Conservation (phyloP, 495 filamentous ascomycete genomes). For the Penicillium manginii region DNA sequence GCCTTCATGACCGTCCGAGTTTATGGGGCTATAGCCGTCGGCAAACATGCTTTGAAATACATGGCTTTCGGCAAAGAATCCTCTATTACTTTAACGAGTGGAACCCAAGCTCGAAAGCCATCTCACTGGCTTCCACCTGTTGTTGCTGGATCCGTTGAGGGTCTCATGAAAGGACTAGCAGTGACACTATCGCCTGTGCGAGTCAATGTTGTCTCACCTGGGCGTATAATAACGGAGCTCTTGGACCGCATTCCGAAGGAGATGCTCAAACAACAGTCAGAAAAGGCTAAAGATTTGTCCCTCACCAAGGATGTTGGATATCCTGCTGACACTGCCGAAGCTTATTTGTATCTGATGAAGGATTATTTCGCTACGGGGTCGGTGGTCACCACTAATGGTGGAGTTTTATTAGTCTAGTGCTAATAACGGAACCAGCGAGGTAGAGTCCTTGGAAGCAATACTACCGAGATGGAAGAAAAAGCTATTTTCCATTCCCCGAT, state of each 20-base stretch:
- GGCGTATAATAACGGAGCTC: constrained; percentile 58
- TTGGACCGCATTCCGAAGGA: constrained; percentile 35
- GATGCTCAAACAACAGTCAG: constrained; percentile 27
- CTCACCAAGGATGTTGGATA: constrained; percentile 51
- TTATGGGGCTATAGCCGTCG: constrained; percentile 54
- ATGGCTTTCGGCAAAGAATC: constrained; percentile 40
- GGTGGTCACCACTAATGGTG: constrained; percentile 43
- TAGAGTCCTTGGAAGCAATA: no score
- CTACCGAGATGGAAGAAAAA: no score
- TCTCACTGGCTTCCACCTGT: constrained; percentile 43
- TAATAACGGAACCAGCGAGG: no score
- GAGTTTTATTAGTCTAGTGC: constrained; percentile 19
- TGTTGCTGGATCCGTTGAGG: constrained; percentile 40
- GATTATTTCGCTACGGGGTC: constrained; percentile 58
- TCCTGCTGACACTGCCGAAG: constrained; percentile 64
- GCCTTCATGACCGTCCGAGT: constrained; percentile 52
- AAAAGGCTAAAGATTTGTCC: constrained; percentile 26
- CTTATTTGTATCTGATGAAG: constrained; percentile 67
- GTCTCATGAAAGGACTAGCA: constrained; percentile 55
- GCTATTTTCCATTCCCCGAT: no score
- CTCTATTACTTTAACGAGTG: constrained; percentile 60
- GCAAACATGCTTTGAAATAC: constrained; percentile 51
- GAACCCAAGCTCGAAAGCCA: constrained; percentile 50
- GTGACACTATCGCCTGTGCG: constrained; percentile 61
- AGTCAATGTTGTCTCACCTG: constrained; percentile 62